Evolutionary conservation across 176 grass and related monocot species (phyloP), one percentile per base, ranked within the genome.

Genomic region (Pharus latifolius): DNA sequence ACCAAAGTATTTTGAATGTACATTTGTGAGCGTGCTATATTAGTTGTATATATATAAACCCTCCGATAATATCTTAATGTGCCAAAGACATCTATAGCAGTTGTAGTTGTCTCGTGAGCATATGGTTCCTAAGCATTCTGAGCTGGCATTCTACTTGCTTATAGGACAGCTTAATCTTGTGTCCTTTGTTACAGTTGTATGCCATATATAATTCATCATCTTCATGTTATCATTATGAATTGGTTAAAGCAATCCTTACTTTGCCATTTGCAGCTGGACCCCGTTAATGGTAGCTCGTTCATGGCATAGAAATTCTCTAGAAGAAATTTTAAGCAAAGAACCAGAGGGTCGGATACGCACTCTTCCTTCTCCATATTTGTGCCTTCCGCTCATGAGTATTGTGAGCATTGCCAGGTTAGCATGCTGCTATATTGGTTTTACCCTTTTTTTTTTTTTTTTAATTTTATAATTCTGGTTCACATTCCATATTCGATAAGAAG

Each of bases 361-460:
- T 50, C 62, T 84, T 72, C 87, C 90, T 69, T 99, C 95, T 49
- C 90, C 95, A 10, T 94, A 94, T 56, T 65, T 99, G 4, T 91
- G 81, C 74, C 90, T 99, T 34, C 95, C 95, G 16, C 82, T 99
- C 43, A 91, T 99, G 87, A 99, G 90, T 72, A 88, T 91, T 56
- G 88, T 94, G 81, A 91, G 35, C 28, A 99, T 99, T 69, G 90
- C 90, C 32, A 91, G 95, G 95, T 94, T n/a, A 74, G 56, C 67
- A 30, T 62, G 48, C n/a, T 40, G 29, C 23, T 28, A 30, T 24
- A 4, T 40, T 60, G 30, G 14, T n/a, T 60, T 5, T 76, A 6
- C 11, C 49, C 18, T 20, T 6, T 15, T 70, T 16, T 68, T 10
- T 74, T 50, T 24, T 49, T 59, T 17, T 28, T 3, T 65, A 30